Conservation (phyloP, 345 rosid genomes). For the Populus nigra region DNA sequence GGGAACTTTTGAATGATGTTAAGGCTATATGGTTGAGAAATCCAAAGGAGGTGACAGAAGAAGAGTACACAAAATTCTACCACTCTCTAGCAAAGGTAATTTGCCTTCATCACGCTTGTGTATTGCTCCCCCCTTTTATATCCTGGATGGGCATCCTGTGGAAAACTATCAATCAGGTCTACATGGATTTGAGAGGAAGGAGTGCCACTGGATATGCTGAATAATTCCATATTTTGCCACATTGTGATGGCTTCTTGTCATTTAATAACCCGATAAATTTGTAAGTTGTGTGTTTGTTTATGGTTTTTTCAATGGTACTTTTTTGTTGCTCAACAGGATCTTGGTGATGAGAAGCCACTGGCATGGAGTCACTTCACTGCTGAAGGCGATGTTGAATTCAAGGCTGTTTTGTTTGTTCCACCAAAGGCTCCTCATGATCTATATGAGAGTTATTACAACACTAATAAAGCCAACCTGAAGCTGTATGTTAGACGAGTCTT, state of each 20-base stretch:
- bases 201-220: no score
- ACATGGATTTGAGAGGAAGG: no score
- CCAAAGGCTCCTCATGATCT: slow-evolving; percentile 93
- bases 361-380: slow-evolving; percentile 94
- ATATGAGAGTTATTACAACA: slow-evolving; percentile 89
- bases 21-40: slow-evolving; percentile 96
- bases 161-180: no score
- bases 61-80: slow-evolving; percentile 90
- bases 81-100: slow-evolving; percentile 81
- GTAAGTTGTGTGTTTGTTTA: no score
- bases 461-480: slow-evolving; percentile 83
- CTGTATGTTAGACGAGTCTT: slow-evolving; percentile 92
- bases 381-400: slow-evolving; percentile 97
- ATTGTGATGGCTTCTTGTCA: not conserved
- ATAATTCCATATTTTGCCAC: not conserved
- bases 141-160: no score
- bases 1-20: slow-evolving; percentile 95
- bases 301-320: slow-evolving; percentile 12
- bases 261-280: not conserved
- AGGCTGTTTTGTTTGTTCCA: slow-evolving; percentile 89
- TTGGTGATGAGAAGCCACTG: slow-evolving; percentile 78
- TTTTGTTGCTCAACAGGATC: slow-evolving; percentile 54
- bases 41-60: slow-evolving; percentile 94
- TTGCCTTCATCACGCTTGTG: not conserved
- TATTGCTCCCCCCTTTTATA: no score